phyloP scores from a whole-genome alignment of 495 filamentous ascomycete species.

The Massariosphaeria phaeospora region DNA sequence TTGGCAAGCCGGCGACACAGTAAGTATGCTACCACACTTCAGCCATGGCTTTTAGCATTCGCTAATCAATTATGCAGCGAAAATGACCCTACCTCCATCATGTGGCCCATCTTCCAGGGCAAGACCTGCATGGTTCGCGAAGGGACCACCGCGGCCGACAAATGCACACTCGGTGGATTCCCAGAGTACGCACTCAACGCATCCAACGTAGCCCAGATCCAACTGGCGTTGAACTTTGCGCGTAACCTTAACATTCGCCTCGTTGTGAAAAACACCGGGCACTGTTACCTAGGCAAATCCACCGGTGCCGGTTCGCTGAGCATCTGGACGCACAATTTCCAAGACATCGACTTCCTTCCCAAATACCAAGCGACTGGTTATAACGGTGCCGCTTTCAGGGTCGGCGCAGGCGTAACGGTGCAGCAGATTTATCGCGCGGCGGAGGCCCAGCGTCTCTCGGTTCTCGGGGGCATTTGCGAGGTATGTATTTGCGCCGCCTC shows the following conservation, averaged over 20 bases:
- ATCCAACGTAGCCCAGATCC: slow-evolving; percentile 51
- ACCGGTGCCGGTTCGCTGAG: slow-evolving; percentile 14
- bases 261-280: slow-evolving; percentile 66
- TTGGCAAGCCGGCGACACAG: slow-evolving; percentile 1
- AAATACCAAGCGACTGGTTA: slow-evolving; percentile 3
- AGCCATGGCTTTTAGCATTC: neutral
- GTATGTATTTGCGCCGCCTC: too few species aligned
- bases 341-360: slow-evolving; percentile 13
- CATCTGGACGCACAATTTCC: slow-evolving; percentile 24
- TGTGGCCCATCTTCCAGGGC: slow-evolving; percentile 17
- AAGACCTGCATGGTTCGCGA: neutral
- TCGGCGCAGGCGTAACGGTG: slow-evolving; percentile 9
- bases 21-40: neutral
- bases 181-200: slow-evolving; percentile 56
- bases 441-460: slow-evolving; percentile 4
- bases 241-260: slow-evolving; percentile 54
- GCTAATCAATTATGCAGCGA: slow-evolving; percentile 1
- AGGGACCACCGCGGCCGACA: neutral
- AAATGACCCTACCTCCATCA: slow-evolving; percentile 4
- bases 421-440: slow-evolving; percentile 15
- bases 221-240: slow-evolving; percentile 59
- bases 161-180: slow-evolving; percentile 54
- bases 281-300: slow-evolving; percentile 35
- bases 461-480: slow-evolving; percentile 16
- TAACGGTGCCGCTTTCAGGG: slow-evolving; percentile 3